Base-by-base conservation (phyloP, 75 land plant genomes). In the Azolla pinnata region DNA sequence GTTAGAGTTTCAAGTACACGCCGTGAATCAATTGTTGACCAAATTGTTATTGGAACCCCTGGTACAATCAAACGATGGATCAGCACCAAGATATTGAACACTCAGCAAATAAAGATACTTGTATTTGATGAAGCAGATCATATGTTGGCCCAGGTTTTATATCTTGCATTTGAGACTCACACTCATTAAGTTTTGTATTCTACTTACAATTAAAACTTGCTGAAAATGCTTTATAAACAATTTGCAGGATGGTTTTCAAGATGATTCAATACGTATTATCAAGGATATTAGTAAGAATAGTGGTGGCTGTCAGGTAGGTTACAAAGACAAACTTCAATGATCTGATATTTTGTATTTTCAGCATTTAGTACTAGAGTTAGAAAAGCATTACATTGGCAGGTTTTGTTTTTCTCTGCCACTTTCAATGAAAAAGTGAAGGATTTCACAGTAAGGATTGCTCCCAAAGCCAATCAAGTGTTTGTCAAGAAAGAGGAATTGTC, bases 111-210 rank as follows among this genome's bases (percentile, higher is more conserved):
- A 62, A 85, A 80, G 62, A 85, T 92, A 42, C 80, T 92, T 64
- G 97, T 92, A 17, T 92, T 85, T 81, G 97, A 92, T 78, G 97
- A 92, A 65, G 97, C 97, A 38, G 97, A 92, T 59, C 96, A 92
- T 53, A 92, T 92, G 97, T 62, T 92, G 7, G 97, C 81, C 53
- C 90, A 91, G 88, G 95, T 90, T 73, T 14, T 26, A 1, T 17
- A 24, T 47, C 10, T 38, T 7, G 12, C 14, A 14, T 38, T 7
- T 8, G 42, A 14, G 7, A 14, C 42, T 38, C 14, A 8, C 42
- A 57, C 26, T 27, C 12, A 1, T 57, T 17, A 31, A 33, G 4
- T 28, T 31, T 33, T 30, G n/a, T 30, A 10, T 57, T 57, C 40
- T 57, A 34, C 57, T 48, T 4, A 50, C 17, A 23, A 25, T 60